Percentiles rank a stretch among this genome's conserved stretches.
Evolutionary conservation across 1,139 yeast species (phyloP).

Genomic region (Saccharomyces hybrid): DNA sequence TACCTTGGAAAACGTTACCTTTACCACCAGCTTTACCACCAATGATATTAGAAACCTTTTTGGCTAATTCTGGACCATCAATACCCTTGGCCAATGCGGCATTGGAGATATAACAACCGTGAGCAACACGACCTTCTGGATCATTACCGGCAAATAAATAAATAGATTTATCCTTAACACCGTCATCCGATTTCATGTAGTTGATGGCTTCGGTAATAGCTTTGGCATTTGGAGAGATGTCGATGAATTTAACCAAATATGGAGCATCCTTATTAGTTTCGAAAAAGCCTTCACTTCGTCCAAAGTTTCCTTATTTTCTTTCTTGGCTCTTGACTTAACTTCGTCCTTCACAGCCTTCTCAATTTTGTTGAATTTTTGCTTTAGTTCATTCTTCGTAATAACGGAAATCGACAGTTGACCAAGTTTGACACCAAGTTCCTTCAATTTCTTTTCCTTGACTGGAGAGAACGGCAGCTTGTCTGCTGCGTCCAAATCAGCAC

Average conservation of each 20-base stretch:
- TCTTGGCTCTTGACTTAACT: constrained; percentile 77
- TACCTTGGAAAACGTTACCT: constrained; percentile 93
- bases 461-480: constrained; percentile 56
- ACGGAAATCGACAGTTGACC: constrained; percentile 80
- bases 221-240: constrained; percentile 78
- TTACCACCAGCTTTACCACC: constrained; percentile 99
- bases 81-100: constrained; percentile 64
- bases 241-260: constrained; percentile 58
- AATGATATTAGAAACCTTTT: constrained; percentile 58
- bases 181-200: constrained; percentile 60
- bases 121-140: constrained; percentile 71
- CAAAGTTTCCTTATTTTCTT: constrained; percentile 72
- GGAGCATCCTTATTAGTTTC: constrained; percentile 41
- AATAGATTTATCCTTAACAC: constrained; percentile 61
- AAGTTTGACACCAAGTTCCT: constrained; percentile 75
- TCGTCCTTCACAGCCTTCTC: constrained; percentile 87
- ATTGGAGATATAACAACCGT: constrained; percentile 83
- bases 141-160: constrained; percentile 73
- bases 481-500: constrained; percentile 49
- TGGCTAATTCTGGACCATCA: constrained; percentile 69
- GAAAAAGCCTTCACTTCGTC: constrained; percentile 76
- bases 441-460: constrained; percentile 67
- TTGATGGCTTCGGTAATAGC: constrained; percentile 90
- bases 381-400: constrained; percentile 67
- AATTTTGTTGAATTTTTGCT: constrained; percentile 63